Evolutionary conservation across 768 basidiomycete genomes (phyloP).

Genomic region (Lentinus tigrinus): DNA sequence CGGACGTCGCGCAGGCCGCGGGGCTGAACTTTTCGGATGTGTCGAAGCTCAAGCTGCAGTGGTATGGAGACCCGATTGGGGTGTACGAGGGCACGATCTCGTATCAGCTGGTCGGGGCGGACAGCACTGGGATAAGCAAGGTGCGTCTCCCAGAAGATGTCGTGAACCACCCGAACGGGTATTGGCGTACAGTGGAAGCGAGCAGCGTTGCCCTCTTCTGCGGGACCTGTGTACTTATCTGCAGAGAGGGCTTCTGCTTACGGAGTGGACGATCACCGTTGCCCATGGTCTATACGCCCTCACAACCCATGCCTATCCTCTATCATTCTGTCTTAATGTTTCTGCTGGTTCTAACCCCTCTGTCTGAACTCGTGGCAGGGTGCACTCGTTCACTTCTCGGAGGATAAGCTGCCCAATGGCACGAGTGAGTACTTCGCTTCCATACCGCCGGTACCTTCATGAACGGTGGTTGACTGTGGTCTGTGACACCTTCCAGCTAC

Average conservation of each 20-base stretch:
- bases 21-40: conserved; percentile 49
- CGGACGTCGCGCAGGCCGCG: conserved; percentile 40
- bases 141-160: conserved; percentile 37
- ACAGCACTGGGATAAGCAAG: conserved; percentile 51
- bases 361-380: conserved; percentile 54
- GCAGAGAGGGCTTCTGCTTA: too few relatives aligned
- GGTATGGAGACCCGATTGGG: conserved; percentile 46
- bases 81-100: conserved; percentile 42
- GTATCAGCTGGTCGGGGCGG: conserved; percentile 55
- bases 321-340: too few relatives aligned
- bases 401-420: conserved; percentile 46
- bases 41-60: conserved; percentile 58
- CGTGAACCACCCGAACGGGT: too few relatives aligned
- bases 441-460: background rate
- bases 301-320: too few relatives aligned
- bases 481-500: conserved; percentile 36
- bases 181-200: too few relatives aligned
- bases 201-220: too few relatives aligned
- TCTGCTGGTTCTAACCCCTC: background rate
- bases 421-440: conserved; percentile 39
- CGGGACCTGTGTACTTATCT: too few relatives aligned
- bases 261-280: too few relatives aligned
- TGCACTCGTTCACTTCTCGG: conserved; percentile 81
- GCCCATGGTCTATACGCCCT: too few relatives aligned
- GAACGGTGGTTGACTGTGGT: too few relatives aligned